Evolutionary conservation across 2,329 filamentous ascomycete genomes (phyloP).

Genomic region (Cladophialophora carrionii): DNA sequence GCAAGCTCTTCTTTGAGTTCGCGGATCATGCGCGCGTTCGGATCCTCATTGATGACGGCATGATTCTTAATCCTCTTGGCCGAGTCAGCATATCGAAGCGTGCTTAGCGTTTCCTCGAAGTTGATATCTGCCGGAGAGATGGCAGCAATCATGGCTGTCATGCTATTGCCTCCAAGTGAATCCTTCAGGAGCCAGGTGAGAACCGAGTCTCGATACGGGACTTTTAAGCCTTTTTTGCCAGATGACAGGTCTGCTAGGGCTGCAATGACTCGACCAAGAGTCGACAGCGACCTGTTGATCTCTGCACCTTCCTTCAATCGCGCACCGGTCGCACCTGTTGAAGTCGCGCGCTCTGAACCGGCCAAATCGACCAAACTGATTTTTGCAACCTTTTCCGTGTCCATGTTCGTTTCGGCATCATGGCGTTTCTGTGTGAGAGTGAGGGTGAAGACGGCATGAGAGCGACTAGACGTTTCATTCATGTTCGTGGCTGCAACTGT

Average conservation of each 20-base stretch:
- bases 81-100: conserved; percentile 92
- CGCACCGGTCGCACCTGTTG: conserved; percentile 92
- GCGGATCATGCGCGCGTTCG: conserved; percentile 97
- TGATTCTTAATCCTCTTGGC: conserved; percentile 99
- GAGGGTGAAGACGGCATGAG: conserved; percentile 95
- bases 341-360: conserved; percentile 95
- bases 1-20: conserved; percentile 94
- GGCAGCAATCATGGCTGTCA: conserved; percentile 99
- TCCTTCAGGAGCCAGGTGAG: conserved; percentile 97
- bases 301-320: conserved; percentile 96
- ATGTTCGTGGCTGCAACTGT: conserved; percentile 99
- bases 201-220: conserved; percentile 95
- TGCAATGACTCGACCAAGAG: conserved; percentile 94
- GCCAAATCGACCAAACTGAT: conserved; percentile 98
- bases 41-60: conserved; percentile 97
- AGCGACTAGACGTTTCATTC: conserved; percentile 99
- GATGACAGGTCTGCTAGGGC: conserved; percentile 88
- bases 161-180: conserved; percentile 94
- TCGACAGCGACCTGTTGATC: conserved; percentile 96
- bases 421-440: conserved; percentile 92
- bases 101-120: conserved; percentile 96
- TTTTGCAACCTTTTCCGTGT: conserved; percentile 95
- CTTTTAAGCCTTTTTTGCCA: conserved; percentile 77
- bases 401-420: conserved; percentile 92
- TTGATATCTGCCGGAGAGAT: conserved; percentile 99